Evolutionary conservation across 2,329 filamentous ascomycete species (phyloP).

Genomic region (Chaetomiaceae sp.): DNA sequence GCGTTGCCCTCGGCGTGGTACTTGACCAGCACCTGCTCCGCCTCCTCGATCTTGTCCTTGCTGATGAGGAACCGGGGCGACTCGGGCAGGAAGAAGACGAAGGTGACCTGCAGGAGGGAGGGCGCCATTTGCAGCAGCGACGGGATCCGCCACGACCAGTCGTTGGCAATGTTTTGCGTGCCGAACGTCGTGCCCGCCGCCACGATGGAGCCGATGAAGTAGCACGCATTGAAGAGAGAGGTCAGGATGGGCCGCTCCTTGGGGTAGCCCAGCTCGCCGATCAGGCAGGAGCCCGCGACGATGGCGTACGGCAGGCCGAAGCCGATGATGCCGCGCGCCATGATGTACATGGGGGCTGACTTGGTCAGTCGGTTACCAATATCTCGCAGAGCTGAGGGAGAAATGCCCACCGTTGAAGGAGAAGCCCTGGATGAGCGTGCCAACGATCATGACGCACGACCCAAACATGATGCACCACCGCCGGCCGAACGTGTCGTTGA

Average conservation of each 20-base stretch:
- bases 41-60: background rate
- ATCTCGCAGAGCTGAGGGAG: no score
- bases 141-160: conserved; percentile 43
- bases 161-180: conserved; percentile 38
- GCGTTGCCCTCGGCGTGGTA: conserved; percentile 5
- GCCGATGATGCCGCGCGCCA: conserved; percentile 55
- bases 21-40: conserved; percentile 1
- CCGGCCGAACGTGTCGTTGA: conserved; percentile 53
- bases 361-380: background rate
- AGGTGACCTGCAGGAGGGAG: conserved; percentile 38
- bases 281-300: conserved; percentile 53
- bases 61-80: conserved; percentile 40
- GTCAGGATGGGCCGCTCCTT: conserved; percentile 56
- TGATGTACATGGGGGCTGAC: conserved; percentile 50
- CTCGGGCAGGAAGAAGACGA: conserved; percentile 31
- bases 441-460: conserved; percentile 50
- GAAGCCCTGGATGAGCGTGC: conserved; percentile 53
- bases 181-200: conserved; percentile 47
- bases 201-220: conserved; percentile 48
- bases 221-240: conserved; percentile 57
- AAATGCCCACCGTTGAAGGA: conserved; percentile 35
- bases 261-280: conserved; percentile 57
- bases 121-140: conserved; percentile 44
- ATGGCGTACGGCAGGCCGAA: conserved; percentile 58
- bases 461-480: conserved; percentile 54